A percentile compares a stretch with the other conserved stretches of the same genome.
phyloP scores from a whole-genome alignment of 371 early-diverging fungal genomes.

The Syncephalastrum monosporum region DNA sequence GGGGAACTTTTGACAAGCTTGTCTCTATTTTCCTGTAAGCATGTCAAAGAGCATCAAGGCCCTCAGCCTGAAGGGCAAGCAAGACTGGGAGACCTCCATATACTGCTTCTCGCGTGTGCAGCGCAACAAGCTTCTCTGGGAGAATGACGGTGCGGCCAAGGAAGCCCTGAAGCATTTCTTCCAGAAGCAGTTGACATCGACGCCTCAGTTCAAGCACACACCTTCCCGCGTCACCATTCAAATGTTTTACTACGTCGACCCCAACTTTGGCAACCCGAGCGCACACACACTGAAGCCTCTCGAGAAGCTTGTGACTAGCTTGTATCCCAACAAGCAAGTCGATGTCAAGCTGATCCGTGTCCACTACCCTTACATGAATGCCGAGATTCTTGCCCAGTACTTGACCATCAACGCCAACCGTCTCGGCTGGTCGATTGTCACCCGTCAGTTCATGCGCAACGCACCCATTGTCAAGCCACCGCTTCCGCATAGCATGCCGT shows the following conservation, averaged over 20 bases:
- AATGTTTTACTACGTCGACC: constrained; percentile 51
- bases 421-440: constrained; percentile 37
- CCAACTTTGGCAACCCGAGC: constrained; percentile 29
- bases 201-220: constrained; percentile 51
- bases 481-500: constrained; percentile 47
- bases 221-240: constrained; percentile 47
- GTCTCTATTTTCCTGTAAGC: not conserved
- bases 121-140: constrained; percentile 51
- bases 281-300: constrained; percentile 41
- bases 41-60: constrained; percentile 57
- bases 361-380: constrained; percentile 55
- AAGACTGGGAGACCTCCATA: constrained; percentile 51
- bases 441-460: constrained; percentile 42
- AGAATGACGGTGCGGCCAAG: constrained; percentile 48
- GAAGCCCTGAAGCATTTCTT: constrained; percentile 44
- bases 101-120: constrained; percentile 45
- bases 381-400: constrained; percentile 54
- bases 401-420: constrained; percentile 42
- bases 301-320: constrained; percentile 34
- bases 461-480: constrained; percentile 53
- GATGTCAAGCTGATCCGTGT: constrained; percentile 40
- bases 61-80: constrained; percentile 48
- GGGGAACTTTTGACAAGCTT: too few species aligned
- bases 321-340: constrained; percentile 50
- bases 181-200: constrained; percentile 48